These are phyloP conservation scores for Kurtzmaniella cleridarum DNA, from an alignment of 805 yeast genomes.

Conservation along the genomic window DNA sequence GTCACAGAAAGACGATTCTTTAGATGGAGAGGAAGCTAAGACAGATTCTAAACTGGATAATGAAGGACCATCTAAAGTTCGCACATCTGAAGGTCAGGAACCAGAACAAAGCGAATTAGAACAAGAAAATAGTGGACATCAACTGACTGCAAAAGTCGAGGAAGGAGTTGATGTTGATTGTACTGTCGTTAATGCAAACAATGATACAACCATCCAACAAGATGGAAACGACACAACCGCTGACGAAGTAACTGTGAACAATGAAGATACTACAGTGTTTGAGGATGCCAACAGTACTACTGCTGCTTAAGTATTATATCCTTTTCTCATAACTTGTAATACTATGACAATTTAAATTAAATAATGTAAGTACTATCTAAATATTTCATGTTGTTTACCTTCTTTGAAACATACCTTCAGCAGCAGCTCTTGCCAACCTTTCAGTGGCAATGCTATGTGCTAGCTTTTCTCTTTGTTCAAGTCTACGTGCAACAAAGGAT, in stretches of 20 bases:
- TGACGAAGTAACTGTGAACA: conserved; percentile 32
- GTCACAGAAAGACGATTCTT: not conserved
- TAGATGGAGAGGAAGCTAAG: conserved; percentile 4
- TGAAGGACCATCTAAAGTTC: conserved; percentile 7
- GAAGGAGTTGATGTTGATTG: conserved; percentile 40
- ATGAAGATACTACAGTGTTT: conserved; percentile 18
- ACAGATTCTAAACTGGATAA: conserved; percentile 12
- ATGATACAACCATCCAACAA: conserved; percentile 44
- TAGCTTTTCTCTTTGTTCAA: conserved; percentile 57
- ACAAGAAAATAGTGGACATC: conserved; percentile 6
- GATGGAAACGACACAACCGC: conserved; percentile 46
- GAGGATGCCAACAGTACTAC: conserved; percentile 10
- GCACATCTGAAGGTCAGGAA: conserved; percentile 6
- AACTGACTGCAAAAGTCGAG: conserved; percentile 10
- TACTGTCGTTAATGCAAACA: conserved; percentile 40
- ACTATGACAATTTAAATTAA: too few species aligned
- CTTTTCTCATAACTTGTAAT: too few species aligned
- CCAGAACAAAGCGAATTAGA: conserved; percentile 8
- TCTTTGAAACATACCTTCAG: conserved; percentile 28
- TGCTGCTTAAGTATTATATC: not conserved
- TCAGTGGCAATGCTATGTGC: conserved; percentile 54
- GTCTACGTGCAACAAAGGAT: conserved; percentile 51
- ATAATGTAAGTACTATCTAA: not conserved
- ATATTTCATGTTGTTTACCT: not conserved
- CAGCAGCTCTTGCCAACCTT: conserved; percentile 42